A percentile compares a stretch with the other conserved stretches of the same genome.
Evolutionary conservation across 352 stramenopile species (phyloP).

Genomic region (Phytopythium oedochilum): DNA sequence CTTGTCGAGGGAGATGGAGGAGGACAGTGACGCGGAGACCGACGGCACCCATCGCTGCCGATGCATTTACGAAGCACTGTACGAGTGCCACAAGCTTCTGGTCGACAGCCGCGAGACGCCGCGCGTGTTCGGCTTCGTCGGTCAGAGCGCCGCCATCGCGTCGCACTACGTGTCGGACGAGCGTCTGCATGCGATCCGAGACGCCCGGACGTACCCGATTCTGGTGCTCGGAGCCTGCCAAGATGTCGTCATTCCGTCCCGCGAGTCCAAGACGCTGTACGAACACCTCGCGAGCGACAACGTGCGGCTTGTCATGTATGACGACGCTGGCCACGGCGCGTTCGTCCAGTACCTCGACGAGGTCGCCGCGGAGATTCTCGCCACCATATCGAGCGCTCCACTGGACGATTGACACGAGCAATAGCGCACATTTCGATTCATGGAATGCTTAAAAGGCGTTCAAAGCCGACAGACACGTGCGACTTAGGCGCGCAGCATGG

Average conservation of each 20-base stretch:
- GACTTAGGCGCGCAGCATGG: conserved; percentile 2
- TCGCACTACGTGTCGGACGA: conserved; percentile 34
- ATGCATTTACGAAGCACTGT: conserved; percentile 10
- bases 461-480: no score
- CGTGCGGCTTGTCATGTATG: conserved; percentile 27
- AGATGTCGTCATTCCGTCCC: conserved; percentile 25
- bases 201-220: conserved; percentile 25
- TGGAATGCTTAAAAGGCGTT: no score
- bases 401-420: neutral
- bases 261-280: conserved; percentile 21
- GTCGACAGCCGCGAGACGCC: conserved; percentile 19
- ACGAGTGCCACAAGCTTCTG: conserved; percentile 27
- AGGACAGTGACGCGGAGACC: neutral
- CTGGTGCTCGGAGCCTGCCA: conserved; percentile 22
- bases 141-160: conserved; percentile 26
- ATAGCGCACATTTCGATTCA: neutral
- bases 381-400: conserved; percentile 8
- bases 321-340: conserved; percentile 31
- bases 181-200: conserved; percentile 28
- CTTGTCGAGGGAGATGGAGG: conserved; percentile 24
- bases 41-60: neutral
- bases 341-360: conserved; percentile 44
- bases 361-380: conserved; percentile 26
- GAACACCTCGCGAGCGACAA: conserved; percentile 23
- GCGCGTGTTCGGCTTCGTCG: conserved; percentile 23